These are phyloP conservation scores for Naganishia sp. DNA, from an alignment of 1,284 basidiomycete genomes.

Conservation along the genomic window DNA sequence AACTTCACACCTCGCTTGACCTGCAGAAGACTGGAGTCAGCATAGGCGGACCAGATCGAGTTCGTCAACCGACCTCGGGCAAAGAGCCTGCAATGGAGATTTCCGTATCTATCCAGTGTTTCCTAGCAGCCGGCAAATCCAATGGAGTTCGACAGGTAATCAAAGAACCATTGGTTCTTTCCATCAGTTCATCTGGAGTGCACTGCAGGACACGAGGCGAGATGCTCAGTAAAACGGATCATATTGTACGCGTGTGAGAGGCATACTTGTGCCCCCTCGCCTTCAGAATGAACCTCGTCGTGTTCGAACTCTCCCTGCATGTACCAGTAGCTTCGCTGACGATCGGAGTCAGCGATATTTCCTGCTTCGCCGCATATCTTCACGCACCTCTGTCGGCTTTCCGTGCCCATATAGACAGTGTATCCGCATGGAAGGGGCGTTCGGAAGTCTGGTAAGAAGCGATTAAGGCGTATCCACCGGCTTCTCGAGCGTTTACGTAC, in stretches of 20 bases:
- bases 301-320: conserved; percentile 68
- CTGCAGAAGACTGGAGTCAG: conserved; percentile 45
- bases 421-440: conserved; percentile 26
- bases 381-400: conserved; percentile 85
- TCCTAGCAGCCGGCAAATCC: conserved; percentile 63
- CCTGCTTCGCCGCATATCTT: neutral
- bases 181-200: conserved; percentile 28
- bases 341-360: conserved; percentile 32
- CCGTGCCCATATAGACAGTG: conserved; percentile 95
- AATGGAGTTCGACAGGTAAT: conserved; percentile 58
- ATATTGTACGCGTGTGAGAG: neutral
- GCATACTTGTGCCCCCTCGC: conserved; percentile 47
- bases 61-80: conserved; percentile 60
- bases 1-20: conserved; percentile 80
- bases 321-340: conserved; percentile 61
- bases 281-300: conserved; percentile 63
- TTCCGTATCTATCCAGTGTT: conserved; percentile 79
- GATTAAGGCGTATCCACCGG: no score
- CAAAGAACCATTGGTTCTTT: conserved; percentile 37
- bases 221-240: neutral
- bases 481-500: conserved; percentile 52
- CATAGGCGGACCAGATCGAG: neutral
- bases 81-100: conserved; percentile 66
- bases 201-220: conserved; percentile 3
- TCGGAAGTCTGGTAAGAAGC: conserved; percentile 8